Conservation (phyloP, 1,139 yeast genomes). For the Geotrichum restrictum region DNA sequence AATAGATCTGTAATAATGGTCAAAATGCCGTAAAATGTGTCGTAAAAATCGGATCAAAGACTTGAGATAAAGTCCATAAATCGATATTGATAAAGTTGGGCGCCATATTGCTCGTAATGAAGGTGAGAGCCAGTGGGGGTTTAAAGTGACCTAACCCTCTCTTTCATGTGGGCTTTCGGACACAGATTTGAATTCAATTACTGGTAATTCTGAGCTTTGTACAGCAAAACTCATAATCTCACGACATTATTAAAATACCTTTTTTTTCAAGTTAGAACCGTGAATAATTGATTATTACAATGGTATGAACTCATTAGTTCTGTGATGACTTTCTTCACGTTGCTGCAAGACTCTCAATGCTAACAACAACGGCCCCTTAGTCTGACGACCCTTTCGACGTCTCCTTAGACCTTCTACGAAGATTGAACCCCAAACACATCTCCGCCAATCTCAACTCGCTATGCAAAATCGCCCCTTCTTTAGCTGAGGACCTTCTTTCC, state of each 20-base stretch:
- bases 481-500: conserved; percentile 83
- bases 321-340: no score
- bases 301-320: background rate
- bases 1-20: no score
- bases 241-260: no score
- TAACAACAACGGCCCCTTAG: conserved; percentile 25
- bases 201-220: background rate
- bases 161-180: background rate
- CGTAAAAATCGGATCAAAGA: background rate
- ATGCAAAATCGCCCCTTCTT: conserved; percentile 72
- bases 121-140: background rate
- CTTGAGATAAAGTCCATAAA: no score
- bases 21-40: no score
- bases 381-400: conserved; percentile 75
- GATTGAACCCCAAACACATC: conserved; percentile 75
- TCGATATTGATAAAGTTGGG: no score
- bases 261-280: no score
- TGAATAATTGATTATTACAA: background rate
- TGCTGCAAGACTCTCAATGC: background rate
- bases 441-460: conserved; percentile 59
- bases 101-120: background rate
- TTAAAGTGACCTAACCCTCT: background rate
- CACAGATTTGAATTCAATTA: background rate
- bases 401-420: conserved; percentile 78
- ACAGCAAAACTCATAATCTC: no score